Conservation (phyloP, 345 rosid genomes). For the Eucalyptus erythrocorys region DNA sequence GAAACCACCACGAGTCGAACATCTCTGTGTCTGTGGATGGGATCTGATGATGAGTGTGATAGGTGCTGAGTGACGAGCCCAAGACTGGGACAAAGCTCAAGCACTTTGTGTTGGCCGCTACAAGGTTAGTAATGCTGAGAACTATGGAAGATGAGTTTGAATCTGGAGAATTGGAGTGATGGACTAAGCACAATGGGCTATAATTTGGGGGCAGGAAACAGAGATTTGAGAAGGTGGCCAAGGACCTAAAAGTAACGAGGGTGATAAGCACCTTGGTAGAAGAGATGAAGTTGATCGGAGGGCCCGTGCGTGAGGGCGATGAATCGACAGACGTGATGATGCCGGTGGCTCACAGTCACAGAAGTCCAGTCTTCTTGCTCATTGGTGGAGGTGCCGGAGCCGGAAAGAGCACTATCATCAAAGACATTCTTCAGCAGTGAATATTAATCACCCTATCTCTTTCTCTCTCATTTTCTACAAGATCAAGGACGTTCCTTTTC, state of each 20-base stretch:
- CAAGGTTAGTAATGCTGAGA: conserved; percentile 34
- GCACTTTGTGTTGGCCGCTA: conserved; percentile 69
- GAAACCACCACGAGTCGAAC: not conserved
- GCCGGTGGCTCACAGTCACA: conserved; percentile 54
- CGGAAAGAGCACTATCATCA: conserved; percentile 91
- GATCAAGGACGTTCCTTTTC: not conserved
- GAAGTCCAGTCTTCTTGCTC: conserved; percentile 81
- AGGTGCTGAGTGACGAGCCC: conserved; percentile 49
- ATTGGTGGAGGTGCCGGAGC: conserved; percentile 99
- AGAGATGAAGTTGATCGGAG: conserved; percentile 65
- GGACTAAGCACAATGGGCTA: not conserved
- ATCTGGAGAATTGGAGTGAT: not conserved
- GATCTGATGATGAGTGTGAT: not conserved
- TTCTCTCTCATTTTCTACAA: not conserved
- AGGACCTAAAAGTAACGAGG: conserved; percentile 52
- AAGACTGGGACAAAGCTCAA: conserved; percentile 50
- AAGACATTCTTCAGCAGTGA: conserved; percentile 68
- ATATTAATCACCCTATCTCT: not conserved
- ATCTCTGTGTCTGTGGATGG: not conserved
- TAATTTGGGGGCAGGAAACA: conserved; percentile 31
- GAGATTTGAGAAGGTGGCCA: conserved; percentile 68
- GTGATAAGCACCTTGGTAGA: conserved; percentile 66
- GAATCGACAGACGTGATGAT: conserved; percentile 67
- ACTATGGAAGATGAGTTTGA: not conserved
- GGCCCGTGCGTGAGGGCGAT: conserved; percentile 7